Conservation (phyloP, 2,329 filamentous ascomycete species). For the Lachnellula occidentalis region DNA sequence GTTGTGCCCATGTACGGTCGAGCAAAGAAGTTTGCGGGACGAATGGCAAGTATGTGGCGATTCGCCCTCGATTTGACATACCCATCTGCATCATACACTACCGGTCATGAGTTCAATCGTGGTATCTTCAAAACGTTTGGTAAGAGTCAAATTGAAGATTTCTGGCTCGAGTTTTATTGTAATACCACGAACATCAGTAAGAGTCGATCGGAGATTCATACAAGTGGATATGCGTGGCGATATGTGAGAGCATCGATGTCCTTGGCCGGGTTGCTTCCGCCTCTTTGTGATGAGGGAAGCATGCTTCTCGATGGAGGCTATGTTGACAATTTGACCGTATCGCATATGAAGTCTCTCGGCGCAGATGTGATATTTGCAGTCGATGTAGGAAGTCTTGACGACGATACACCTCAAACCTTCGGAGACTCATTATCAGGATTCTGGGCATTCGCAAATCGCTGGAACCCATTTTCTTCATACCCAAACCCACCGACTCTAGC, state of each 20-base stretch:
- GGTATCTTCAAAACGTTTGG: constrained; percentile 99
- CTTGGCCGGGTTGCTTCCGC: constrained; percentile 83
- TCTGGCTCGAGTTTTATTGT: constrained; percentile 98
- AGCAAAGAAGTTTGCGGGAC: constrained; percentile 93
- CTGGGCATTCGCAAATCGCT: constrained; percentile 92
- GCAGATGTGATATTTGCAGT: constrained; percentile 93
- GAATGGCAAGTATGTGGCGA: constrained; percentile 99
- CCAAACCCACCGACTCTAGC: constrained; percentile 92
- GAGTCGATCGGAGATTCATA: constrained; percentile 86
- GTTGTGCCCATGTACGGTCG: constrained; percentile 95
- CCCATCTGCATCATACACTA: constrained; percentile 93
- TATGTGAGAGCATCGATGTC: constrained; percentile 98
- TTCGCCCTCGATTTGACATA: constrained; percentile 95
- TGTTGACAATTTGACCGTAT: constrained; percentile 92
- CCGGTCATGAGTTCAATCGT: constrained; percentile 96
- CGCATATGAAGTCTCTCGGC: constrained; percentile 92
- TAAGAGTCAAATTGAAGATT: constrained; percentile 95
- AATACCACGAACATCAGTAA: constrained; percentile 99
- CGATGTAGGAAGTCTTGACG: constrained; percentile 88
- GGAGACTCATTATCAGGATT: constrained; percentile 92
- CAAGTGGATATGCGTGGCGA: constrained; percentile 93
- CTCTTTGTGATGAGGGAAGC: constrained; percentile 91
- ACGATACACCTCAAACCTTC: constrained; percentile 85
- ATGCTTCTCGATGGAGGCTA: constrained; percentile 97
- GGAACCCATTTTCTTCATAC: constrained; percentile 87